These are phyloP conservation scores for Silybum marianum DNA, from an alignment of 129 eudicot genomes.

Conservation along the genomic window DNA sequence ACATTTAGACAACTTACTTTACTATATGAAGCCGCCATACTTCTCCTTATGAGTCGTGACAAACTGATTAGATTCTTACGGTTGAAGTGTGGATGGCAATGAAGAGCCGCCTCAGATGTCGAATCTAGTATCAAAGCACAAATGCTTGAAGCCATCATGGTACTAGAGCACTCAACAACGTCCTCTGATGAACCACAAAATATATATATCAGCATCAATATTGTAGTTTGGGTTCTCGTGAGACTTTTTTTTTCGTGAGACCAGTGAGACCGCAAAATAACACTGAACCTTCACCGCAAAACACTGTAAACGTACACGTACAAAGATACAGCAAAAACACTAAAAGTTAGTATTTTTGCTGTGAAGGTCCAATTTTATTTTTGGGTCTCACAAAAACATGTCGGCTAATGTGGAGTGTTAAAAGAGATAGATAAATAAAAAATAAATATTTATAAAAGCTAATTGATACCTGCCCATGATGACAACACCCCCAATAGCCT, in stretches of 20 bases:
- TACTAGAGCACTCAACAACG: conserved; percentile 42
- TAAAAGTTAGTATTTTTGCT: neutral
- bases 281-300: neutral
- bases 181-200: conserved; percentile 43
- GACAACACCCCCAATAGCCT: conserved; percentile 60
- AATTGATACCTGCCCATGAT: conserved; percentile 64
- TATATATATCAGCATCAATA: neutral
- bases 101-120: conserved; percentile 71
- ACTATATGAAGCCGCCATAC: conserved; percentile 49
- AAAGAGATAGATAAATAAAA: neutral
- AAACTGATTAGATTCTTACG: conserved; percentile 35
- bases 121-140: conserved; percentile 68
- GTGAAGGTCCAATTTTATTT: neutral
- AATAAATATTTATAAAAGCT: neutral
- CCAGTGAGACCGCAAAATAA: neutral
- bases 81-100: conserved; percentile 50
- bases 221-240: neutral
- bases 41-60: conserved; percentile 63
- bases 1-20: conserved; percentile 44
- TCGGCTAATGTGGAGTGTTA: too few species aligned
- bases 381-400: neutral
- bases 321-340: neutral
- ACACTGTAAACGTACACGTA: neutral
- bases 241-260: neutral
- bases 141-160: conserved; percentile 95